These are phyloP conservation scores for Lactarius quietus DNA, from an alignment of 768 basidiomycete species.

Conservation along the genomic window DNA sequence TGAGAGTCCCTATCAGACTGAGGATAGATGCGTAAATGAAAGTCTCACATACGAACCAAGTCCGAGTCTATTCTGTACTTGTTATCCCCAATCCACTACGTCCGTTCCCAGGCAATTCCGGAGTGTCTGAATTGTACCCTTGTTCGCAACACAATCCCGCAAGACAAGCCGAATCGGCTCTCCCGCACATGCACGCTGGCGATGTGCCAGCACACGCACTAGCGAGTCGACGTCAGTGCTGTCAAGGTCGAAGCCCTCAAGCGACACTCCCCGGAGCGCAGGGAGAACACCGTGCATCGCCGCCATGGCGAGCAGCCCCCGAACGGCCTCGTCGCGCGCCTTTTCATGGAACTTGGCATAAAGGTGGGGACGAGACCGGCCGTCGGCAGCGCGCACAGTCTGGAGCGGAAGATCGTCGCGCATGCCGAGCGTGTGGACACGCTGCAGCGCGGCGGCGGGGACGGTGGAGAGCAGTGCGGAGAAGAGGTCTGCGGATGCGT, in stretches of 20 bases:
- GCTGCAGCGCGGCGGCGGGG: not conserved
- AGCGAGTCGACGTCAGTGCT: conserved; percentile 1
- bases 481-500: not conserved
- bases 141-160: conserved; percentile 1
- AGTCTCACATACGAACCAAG: not conserved
- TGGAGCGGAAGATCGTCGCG: not conserved
- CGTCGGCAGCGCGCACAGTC: conserved; percentile 6
- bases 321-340: conserved; percentile 18
- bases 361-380: conserved; percentile 5
- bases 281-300: conserved; percentile 6
- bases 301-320: conserved; percentile 15
- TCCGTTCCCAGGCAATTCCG: conserved; percentile 5
- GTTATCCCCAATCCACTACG: conserved; percentile 5
- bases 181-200: not conserved
- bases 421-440: conserved; percentile 7
- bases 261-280: not conserved
- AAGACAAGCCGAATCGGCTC: conserved; percentile 2
- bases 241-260: conserved; percentile 1
- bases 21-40: not conserved
- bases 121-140: not conserved
- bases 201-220: conserved; percentile 3
- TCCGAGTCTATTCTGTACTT: not conserved
- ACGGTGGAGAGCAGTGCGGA: conserved; percentile 6
- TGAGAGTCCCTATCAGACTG: not conserved
- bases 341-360: conserved; percentile 1